These are phyloP conservation scores for Aegilops bicornis DNA, from an alignment of 176 grass and related monocot species.

Conservation along the genomic window DNA sequence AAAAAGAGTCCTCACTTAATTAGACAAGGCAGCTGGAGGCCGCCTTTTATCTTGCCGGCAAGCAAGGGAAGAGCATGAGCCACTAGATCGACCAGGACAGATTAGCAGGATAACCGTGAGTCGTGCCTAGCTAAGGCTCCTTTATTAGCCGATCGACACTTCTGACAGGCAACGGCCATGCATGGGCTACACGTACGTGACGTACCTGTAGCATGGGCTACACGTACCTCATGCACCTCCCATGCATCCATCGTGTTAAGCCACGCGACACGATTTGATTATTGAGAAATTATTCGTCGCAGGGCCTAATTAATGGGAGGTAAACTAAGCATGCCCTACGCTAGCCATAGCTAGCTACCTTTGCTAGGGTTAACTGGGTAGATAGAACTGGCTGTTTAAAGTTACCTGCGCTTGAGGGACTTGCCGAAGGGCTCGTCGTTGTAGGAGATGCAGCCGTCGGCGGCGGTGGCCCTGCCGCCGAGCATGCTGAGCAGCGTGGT, in stretches of 20 bases:
- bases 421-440: constrained; percentile 82
- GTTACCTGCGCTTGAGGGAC: constrained; percentile 90
- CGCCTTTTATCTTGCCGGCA: background rate
- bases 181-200: constrained; percentile 8
- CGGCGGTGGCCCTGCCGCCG: constrained; percentile 52
- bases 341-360: background rate
- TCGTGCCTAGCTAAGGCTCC: constrained; percentile 2
- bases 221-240: constrained; percentile 8
- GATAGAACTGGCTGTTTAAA: background rate
- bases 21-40: background rate
- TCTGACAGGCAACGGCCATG: background rate
- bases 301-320: background rate
- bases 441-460: constrained; percentile 68
- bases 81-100: background rate
- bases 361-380: background rate
- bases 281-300: background rate
- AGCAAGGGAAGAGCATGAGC: background rate
- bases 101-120: constrained; percentile 41
- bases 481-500: constrained; percentile 94
- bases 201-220: constrained; percentile 13
- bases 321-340: background rate
- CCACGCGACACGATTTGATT: background rate
- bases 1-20: background rate
- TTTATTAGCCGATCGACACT: background rate
- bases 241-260: background rate